Conservation (phyloP, 495 filamentous ascomycete genomes). For the Penicillium silybi region DNA sequence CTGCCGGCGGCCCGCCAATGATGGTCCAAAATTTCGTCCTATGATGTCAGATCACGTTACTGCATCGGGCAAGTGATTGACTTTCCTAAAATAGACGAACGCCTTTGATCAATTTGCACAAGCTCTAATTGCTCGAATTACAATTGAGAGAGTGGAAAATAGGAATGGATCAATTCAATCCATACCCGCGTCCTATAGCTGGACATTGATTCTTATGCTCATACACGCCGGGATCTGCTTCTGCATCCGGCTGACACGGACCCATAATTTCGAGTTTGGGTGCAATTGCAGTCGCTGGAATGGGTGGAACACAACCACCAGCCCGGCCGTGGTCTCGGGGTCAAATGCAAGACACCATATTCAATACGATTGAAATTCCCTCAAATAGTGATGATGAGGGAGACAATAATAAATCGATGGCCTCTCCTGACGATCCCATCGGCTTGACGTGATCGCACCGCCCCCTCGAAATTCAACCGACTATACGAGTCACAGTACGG, state of each 20-base stretch:
- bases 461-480: not conserved
- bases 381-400: not conserved
- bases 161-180: not conserved
- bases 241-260: not conserved
- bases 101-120: not conserved
- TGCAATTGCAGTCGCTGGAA: not conserved
- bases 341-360: not conserved
- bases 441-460: not conserved
- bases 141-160: not conserved
- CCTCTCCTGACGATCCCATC: not conserved
- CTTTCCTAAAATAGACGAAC: constrained; percentile 1
- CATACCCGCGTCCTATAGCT: not conserved
- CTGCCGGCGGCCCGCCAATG: not conserved
- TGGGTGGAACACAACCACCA: not conserved
- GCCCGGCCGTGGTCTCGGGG: not conserved
- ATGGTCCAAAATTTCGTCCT: not conserved
- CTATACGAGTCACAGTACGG: not conserved
- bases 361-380: not conserved
- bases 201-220: not conserved
- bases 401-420: not conserved
- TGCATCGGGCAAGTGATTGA: not conserved
- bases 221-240: not conserved
- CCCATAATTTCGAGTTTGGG: not conserved
- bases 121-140: not conserved
- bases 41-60: not conserved